Base-by-base conservation (phyloP, 2,329 filamentous ascomycete genomes). In the Ophiostoma australiae region DNA sequence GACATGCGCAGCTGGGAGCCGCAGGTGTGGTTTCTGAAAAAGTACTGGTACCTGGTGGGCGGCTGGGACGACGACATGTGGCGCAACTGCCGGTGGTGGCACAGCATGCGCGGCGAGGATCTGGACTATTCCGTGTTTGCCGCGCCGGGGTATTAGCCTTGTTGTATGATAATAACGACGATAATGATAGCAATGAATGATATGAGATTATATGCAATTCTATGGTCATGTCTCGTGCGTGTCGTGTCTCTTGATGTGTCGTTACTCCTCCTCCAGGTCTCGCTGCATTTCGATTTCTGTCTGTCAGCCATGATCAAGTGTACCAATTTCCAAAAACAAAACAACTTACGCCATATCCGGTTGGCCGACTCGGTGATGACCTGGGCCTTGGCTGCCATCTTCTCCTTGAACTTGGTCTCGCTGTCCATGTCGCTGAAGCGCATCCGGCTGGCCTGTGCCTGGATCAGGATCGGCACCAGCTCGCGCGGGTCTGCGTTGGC, bases 321-420 rank as follows among this genome's bases (percentile, higher is more conserved):
- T 31, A 31, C 27, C 27, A 31, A 31, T 31, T 31, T 31, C 27
- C 27, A 31, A 31, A 31, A 31, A n/a, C 17, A 52, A 1, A 52
- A 35, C 35, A 5, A 81, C 85, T 78, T 80, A 88, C 85, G 88
- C 89, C 90, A 92, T 31, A 93, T 80, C 73, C 85, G 84, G 79
- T 87, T 91, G 23, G 91, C 90, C 66, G 89, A 89, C 39, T 87
- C 83, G 37, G 88, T 84, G 73, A 93, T 92, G 44, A 89, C 82
- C 72, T 87, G 86, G 1, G 90, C 90, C 77, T 91, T 93, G 27
- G 39, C 69, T 0, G 70, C 41, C 69, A 73, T 69, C 58, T 70
- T 72, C 15, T 67, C 69, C 5, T 33, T 33, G 37, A 71, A 52
- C 27, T 71, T 69, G 52, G 65, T 58, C 37, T 72, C 71, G 70